These are phyloP conservation scores for Hyaloscypha variabilis DNA, from an alignment of 495 filamentous ascomycete species.

Conservation along the genomic window DNA sequence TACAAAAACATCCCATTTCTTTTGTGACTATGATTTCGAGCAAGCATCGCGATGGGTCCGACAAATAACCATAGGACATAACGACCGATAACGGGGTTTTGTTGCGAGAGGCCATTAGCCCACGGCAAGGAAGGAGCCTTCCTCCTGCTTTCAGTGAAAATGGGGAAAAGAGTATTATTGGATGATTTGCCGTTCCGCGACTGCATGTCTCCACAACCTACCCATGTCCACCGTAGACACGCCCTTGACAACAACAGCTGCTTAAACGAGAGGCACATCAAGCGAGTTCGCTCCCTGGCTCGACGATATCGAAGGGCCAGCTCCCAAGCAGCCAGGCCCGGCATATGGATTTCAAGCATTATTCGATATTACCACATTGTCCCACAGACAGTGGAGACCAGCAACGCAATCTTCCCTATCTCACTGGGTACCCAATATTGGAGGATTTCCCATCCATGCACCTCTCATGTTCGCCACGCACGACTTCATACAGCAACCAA, in stretches of 20 bases:
- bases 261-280: not conserved
- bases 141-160: not conserved
- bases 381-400: not conserved
- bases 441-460: not conserved
- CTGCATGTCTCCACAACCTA: not conserved
- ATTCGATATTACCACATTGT: not conserved
- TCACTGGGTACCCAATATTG: not conserved
- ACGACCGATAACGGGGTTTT: not conserved
- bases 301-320: no score
- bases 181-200: not conserved
- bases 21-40: no score
- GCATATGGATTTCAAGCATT: not conserved
- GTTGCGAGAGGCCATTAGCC: not conserved
- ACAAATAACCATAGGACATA: not conserved
- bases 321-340: not conserved
- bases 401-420: not conserved
- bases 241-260: not conserved
- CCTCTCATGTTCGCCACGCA: not conserved
- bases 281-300: no score
- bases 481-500: not conserved
- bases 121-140: not conserved
- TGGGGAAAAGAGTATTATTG: not conserved
- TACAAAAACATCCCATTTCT: no score
- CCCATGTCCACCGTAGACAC: not conserved
- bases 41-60: no score